phyloP scores from a whole-genome alignment of 139 green algal species.

The Micractinium conductrix region DNA sequence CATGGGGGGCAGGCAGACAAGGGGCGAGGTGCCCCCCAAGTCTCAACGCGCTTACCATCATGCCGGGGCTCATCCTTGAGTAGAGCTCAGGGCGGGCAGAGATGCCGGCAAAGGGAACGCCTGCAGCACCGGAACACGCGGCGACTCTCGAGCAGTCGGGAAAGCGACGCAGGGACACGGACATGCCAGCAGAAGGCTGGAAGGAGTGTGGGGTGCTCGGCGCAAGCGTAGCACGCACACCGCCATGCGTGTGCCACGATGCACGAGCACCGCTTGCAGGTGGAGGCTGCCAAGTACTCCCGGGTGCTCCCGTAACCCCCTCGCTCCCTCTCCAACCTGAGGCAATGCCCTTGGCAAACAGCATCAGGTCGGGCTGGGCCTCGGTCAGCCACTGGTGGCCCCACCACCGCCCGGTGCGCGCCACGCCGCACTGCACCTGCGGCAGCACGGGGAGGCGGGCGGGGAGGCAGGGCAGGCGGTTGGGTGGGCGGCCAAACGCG shows the following conservation, averaged over 20 bases:
- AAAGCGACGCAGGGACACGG: no score
- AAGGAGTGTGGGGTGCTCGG: no score
- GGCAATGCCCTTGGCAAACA: slow-evolving; percentile 89
- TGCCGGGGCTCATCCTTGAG: slow-evolving; percentile 61
- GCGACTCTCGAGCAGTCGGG: no score
- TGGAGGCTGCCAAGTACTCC: no score
- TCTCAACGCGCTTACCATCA: slow-evolving; percentile 63
- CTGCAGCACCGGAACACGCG: slow-evolving; percentile 19
- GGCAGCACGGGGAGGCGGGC: background rate
- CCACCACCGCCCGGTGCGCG: slow-evolving; percentile 83
- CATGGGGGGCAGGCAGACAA: no score
- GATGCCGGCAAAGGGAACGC: slow-evolving; percentile 84
- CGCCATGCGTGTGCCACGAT: no score
- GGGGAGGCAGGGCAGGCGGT: background rate
- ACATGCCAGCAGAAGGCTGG: no score
- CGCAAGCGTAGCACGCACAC: no score
- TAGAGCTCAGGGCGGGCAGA: slow-evolving; percentile 59
- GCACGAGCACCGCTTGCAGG: no score
- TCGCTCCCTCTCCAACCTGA: no score
- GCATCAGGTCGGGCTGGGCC: slow-evolving; percentile 75
- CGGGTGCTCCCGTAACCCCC: no score
- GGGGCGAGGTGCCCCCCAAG: no score
- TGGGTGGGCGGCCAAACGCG: background rate
- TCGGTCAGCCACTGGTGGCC: slow-evolving; percentile 69
- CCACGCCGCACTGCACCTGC: slow-evolving; percentile 83